Percentiles rank a stretch among this genome's conserved stretches.
phyloP scores from a whole-genome alignment of 192 early-diverging fungal species.

The Backusella circina region DNA sequence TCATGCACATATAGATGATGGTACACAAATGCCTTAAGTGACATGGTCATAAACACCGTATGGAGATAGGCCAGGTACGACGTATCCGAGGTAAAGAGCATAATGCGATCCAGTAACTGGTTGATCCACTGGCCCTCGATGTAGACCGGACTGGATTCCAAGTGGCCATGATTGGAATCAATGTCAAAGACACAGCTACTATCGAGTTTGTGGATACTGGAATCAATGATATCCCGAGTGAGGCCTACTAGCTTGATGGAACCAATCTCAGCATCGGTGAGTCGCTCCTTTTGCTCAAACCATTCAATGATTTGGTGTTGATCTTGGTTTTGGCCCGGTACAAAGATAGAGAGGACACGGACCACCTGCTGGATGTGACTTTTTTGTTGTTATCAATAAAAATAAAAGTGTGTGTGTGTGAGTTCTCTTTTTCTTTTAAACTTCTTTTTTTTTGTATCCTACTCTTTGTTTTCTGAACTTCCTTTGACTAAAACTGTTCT shows the following conservation, averaged over 20 bases:
- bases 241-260: constrained; percentile 27
- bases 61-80: constrained; percentile 32
- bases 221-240: constrained; percentile 19
- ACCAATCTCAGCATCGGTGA: constrained; percentile 16
- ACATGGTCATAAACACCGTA: constrained; percentile 31
- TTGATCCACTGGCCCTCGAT: constrained; percentile 34
- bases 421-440: not conserved
- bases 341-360: constrained; percentile 26
- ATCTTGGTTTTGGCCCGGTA: constrained; percentile 20
- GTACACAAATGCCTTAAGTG: constrained; percentile 29
- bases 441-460: not conserved
- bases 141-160: constrained; percentile 30
- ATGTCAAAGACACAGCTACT: constrained; percentile 33
- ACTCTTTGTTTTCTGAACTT: constrained; percentile 2
- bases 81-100: constrained; percentile 24
- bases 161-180: constrained; percentile 10
- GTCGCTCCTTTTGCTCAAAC: constrained; percentile 1
- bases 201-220: constrained; percentile 22
- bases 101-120: constrained; percentile 16
- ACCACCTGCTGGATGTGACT: constrained; percentile 25
- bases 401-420: too few relatives aligned
- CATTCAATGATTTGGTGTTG: constrained; percentile 26
- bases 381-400: not conserved
- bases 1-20: constrained; percentile 25
- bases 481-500: constrained; percentile 27